These are phyloP conservation scores for Protomyces gravidus DNA, from an alignment of 1,139 yeast genomes.

Conservation along the genomic window DNA sequence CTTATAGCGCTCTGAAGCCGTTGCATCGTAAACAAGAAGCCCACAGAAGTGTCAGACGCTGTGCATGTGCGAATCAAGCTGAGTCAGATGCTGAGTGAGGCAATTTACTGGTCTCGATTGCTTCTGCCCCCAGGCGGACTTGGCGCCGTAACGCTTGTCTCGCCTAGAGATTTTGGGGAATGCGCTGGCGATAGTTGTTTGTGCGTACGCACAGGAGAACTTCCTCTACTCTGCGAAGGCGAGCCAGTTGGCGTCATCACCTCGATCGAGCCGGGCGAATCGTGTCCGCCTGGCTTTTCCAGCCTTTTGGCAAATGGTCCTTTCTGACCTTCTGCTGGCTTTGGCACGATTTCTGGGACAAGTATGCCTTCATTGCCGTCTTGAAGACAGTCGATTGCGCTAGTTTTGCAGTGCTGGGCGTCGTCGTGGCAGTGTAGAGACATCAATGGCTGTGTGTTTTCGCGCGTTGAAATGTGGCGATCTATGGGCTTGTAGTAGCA, in stretches of 20 bases:
- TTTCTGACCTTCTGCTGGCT: neutral
- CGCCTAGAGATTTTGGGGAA: too few species aligned
- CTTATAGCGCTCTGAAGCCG: too few species aligned
- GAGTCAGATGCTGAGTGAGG: too few species aligned
- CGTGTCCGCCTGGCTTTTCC: neutral
- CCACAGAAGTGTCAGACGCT: too few species aligned
- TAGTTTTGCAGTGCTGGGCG: neutral
- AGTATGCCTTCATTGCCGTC: conserved; percentile 26
- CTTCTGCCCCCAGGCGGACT: too few species aligned
- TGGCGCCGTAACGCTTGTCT: too few species aligned
- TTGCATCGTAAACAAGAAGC: too few species aligned
- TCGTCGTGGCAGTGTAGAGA: neutral
- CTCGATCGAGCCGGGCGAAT: neutral
- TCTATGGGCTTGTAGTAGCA: neutral
- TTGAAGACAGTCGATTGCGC: conserved; percentile 20
- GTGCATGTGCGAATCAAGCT: too few species aligned
- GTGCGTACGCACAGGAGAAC: neutral
- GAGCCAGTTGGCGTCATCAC: neutral
- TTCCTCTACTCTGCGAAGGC: neutral
- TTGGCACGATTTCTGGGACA: conserved; percentile 4
- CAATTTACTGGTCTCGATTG: too few species aligned
- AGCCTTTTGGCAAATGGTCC: neutral
- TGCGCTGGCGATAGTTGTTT: neutral
- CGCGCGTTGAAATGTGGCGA: too few species aligned
- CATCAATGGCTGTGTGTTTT: too few species aligned